These are phyloP conservation scores for Cupressus sempervirens DNA, from an alignment of 75 land plant species.

Conservation along the genomic window DNA sequence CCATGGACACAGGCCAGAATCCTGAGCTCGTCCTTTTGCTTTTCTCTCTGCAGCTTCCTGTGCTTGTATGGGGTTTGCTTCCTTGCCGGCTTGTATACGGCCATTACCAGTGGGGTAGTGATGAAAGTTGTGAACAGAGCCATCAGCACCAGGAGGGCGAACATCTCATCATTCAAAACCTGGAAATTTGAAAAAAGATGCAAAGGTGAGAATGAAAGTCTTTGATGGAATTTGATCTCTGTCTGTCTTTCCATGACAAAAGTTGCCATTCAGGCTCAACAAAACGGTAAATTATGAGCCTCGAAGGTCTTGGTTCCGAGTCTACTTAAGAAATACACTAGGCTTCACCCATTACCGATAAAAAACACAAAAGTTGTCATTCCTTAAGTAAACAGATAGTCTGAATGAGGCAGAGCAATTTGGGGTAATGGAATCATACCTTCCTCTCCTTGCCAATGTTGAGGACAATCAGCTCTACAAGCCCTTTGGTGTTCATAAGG, in stretches of 20 bases:
- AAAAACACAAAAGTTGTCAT: no score
- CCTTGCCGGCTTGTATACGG: slow-evolving; percentile 76
- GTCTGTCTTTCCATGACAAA: no score
- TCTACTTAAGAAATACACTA: no score
- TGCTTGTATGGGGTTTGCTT: slow-evolving; percentile 54
- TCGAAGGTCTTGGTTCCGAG: no score
- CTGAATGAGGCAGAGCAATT: not conserved
- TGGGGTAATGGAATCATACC: slow-evolving; percentile 20
- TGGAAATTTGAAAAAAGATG: slow-evolving; percentile 18
- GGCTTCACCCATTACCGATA: no score
- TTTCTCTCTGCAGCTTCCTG: slow-evolving; percentile 42
- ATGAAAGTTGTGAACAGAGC: slow-evolving; percentile 75
- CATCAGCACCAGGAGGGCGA: slow-evolving; percentile 69
- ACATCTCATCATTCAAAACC: slow-evolving; percentile 69
- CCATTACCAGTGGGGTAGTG: slow-evolving; percentile 64
- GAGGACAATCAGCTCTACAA: slow-evolving; percentile 87
- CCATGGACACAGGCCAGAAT: slow-evolving; percentile 70
- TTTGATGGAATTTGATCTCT: not conserved
- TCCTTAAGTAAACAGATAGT: no score
- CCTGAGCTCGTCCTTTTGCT: slow-evolving; percentile 53
- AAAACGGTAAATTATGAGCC: no score
- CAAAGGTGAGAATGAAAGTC: not conserved
- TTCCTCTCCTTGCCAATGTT: slow-evolving; percentile 79
- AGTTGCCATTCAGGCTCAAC: no score
- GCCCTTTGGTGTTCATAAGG: slow-evolving; percentile 86